These are phyloP conservation scores for Plectosphaerella sp. DNA, from an alignment of 2,329 filamentous ascomycete genomes.

Conservation along the genomic window DNA sequence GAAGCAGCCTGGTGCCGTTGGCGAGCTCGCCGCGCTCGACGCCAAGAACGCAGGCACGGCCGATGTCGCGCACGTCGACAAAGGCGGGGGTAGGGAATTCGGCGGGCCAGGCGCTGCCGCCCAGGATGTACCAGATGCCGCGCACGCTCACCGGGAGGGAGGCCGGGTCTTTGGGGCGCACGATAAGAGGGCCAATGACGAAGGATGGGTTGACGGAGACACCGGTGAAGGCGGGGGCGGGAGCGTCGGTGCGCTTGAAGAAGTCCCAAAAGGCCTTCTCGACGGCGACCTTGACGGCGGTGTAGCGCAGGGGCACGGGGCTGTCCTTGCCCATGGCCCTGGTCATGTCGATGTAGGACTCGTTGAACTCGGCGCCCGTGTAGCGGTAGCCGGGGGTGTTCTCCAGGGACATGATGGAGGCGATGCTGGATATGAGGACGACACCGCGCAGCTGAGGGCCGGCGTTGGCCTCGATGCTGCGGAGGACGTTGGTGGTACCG, in stretches of 20 bases:
- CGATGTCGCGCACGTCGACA: slow-evolving; percentile 11
- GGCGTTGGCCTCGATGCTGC: slow-evolving; percentile 1
- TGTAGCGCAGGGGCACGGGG: slow-evolving; percentile 15
- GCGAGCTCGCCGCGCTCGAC: not conserved
- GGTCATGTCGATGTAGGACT: not conserved
- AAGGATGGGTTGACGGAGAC: slow-evolving; percentile 23
- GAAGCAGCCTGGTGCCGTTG: slow-evolving; percentile 3
- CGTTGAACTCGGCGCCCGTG: slow-evolving; percentile 1
- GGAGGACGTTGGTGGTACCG: slow-evolving; percentile 2
- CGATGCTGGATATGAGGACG: slow-evolving; percentile 4
- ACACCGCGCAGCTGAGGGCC: slow-evolving; percentile 1
- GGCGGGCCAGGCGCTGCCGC: slow-evolving; percentile 1
- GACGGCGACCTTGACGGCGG: slow-evolving; percentile 23
- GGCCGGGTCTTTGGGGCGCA: slow-evolving; percentile 6
- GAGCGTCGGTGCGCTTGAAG: not conserved
- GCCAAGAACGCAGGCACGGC: slow-evolving; percentile 4
- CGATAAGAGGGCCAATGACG: slow-evolving; percentile 16
- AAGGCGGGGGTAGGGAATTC: slow-evolving; percentile 1
- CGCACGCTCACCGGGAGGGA: slow-evolving; percentile 6
- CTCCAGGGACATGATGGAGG: slow-evolving; percentile 1
- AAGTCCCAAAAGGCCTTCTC: slow-evolving; percentile 26
- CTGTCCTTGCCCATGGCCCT: slow-evolving; percentile 7
- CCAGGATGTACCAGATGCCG: slow-evolving; percentile 2
- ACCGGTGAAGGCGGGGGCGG: slow-evolving; percentile 20
- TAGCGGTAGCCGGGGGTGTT: slow-evolving; percentile 15